These are phyloP conservation scores for Centella asiatica DNA, from an alignment of 129 eudicot species.

Conservation along the genomic window DNA sequence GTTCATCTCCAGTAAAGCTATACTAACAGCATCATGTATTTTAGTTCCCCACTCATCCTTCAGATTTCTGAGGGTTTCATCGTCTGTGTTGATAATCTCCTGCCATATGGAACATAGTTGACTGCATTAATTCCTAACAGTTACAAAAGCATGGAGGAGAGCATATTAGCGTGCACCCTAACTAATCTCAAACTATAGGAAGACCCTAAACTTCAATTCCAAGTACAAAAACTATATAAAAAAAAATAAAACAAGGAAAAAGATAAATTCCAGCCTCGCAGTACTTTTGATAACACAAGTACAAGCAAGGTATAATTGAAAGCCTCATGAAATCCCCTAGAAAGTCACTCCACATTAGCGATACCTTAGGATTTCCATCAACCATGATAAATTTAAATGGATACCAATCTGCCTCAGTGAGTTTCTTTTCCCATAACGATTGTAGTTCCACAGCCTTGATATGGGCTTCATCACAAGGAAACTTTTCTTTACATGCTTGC, in stretches of 20 bases:
- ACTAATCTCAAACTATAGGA: not conserved
- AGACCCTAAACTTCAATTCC: too few species aligned
- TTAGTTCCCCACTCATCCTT: conserved; percentile 3
- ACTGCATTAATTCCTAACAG: not conserved
- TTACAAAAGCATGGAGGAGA: not conserved
- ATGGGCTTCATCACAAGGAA: conserved; percentile 1
- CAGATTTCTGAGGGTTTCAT: not conserved
- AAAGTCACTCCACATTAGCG: not conserved
- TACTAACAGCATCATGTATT: not conserved
- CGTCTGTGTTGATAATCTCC: conserved; percentile 2
- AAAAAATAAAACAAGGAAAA: not conserved
- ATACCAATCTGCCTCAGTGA: conserved; percentile 1
- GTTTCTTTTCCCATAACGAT: conserved; percentile 5
- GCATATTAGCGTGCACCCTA: not conserved
- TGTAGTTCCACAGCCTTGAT: conserved; percentile 2
- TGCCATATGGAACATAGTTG: not conserved
- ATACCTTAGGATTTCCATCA: conserved; percentile 6
- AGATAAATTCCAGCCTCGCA: too few species aligned
- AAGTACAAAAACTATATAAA: not conserved
- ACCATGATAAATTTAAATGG: conserved; percentile 1
- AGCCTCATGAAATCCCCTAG: too few species aligned
- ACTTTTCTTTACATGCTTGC: conserved; percentile 5
- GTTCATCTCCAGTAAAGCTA: conserved; percentile 9
- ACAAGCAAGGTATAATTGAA: not conserved
- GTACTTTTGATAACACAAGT: not conserved